Percentiles rank a stretch among this genome's conserved stretches.
Conservation (phyloP, 2,329 filamentous ascomycete species). For the Alternaria conjuncta region DNA sequence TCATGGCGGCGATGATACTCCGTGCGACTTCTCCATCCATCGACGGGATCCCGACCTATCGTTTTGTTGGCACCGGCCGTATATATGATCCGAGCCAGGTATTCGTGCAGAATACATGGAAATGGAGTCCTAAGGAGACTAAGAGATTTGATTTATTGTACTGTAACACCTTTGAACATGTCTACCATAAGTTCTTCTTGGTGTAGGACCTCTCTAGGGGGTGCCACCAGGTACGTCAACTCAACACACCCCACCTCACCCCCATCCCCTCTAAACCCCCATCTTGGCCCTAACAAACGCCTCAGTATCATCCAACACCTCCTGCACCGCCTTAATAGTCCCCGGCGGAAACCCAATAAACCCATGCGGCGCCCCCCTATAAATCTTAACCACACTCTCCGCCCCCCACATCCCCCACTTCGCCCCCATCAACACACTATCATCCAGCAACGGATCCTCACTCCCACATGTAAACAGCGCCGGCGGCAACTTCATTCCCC, state of each 20-base stretch:
- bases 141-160: no score
- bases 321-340: slow-evolving; percentile 44
- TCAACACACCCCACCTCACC: neutral
- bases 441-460: slow-evolving; percentile 61
- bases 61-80: neutral
- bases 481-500: slow-evolving; percentile 53
- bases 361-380: slow-evolving; percentile 62
- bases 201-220: no score
- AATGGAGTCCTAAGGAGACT: no score
- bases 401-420: slow-evolving; percentile 62
- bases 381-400: slow-evolving; percentile 60
- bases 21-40: neutral
- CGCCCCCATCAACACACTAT: slow-evolving; percentile 59
- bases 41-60: neutral
- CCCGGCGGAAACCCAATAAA: slow-evolving; percentile 55
- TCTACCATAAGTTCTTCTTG: neutral
- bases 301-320: slow-evolving; percentile 49
- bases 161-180: no score
- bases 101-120: no score
- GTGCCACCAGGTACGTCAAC: neutral
- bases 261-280: neutral
- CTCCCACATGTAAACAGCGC: slow-evolving; percentile 64
- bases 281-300: slow-evolving; percentile 47
- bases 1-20: neutral
- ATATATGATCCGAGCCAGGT: neutral